Base-by-base conservation (phyloP, 1,139 yeast species). In the Debaryomyces subglobosus region DNA sequence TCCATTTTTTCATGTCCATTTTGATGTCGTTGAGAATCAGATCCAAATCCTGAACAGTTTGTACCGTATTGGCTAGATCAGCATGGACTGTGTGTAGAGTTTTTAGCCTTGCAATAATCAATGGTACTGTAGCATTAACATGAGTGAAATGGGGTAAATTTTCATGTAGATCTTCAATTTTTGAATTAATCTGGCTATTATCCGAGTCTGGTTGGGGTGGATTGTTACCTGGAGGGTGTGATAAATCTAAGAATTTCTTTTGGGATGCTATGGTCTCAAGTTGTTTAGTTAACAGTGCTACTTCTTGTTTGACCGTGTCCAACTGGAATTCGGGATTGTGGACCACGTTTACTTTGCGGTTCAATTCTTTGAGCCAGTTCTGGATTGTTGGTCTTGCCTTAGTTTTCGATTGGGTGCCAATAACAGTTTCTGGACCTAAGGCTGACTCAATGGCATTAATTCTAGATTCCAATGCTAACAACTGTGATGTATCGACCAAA, bases 21-120 rank as follows among this genome's bases (percentile, higher is more conserved):
- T 67, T 58, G 52, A 82, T 54, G 3, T 64, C 64, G 3, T 57
- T 55, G 13, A 84, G 50, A 10, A 62, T 58, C 24, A 55, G 39
- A 46, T 81, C 83, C 32, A 82, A 51, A 6, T 55, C 55, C 7
- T 56, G 55, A 5, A 68, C 62, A n/a, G 67, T 61, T 4, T 58
- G 55, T 4, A 70, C 63, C 7, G 67, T 56, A 20, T 54, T 60
- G 7, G 69, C 69, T 32, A 71, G 50, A 21, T 74, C 78, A 5
- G 71, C 55, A 56, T 83, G 86, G 2, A 81, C 65, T 0, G 59
- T 62, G 49, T 74, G 71, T 42, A 83, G 64, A 0, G 78, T 63
- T 49, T 75, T 71, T 29, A 84, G 63, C 36, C 89, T 62, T 12
- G 63, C 56, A 2, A 78, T 47, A 1, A 82, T 47, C 3, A 64